Conservation (phyloP, 768 basidiomycete species). For the Xanthoconium purpureum region DNA sequence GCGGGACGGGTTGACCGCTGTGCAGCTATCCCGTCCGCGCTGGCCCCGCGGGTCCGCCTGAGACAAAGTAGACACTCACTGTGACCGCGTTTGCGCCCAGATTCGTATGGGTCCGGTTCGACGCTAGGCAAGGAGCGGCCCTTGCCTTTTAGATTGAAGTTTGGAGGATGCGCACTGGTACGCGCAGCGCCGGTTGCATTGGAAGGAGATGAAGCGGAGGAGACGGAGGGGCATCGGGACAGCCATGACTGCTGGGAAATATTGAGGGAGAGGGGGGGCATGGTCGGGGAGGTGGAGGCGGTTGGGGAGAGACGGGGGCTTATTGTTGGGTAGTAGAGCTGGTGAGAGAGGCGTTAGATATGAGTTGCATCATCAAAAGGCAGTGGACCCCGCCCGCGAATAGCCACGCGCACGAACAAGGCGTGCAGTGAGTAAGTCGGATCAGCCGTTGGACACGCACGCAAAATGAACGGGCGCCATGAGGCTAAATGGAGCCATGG, state of each 20-base stretch:
- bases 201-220: neutral
- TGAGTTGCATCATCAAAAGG: conserved; percentile 18
- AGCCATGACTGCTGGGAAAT: conserved; percentile 22
- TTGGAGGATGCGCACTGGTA: too few relatives aligned
- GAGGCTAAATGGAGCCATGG: neutral
- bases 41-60: neutral
- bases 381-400: conserved; percentile 12
- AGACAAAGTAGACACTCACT: conserved; percentile 14
- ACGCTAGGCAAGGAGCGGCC: conserved; percentile 1
- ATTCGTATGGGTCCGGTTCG: conserved; percentile 4
- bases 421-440: neutral
- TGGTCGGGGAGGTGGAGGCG: neutral
- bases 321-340: conserved; percentile 12
- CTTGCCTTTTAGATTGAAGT: conserved; percentile 14
- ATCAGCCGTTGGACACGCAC: conserved; percentile 1
- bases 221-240: conserved; percentile 19
- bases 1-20: neutral
- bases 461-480: neutral
- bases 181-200: too few relatives aligned
- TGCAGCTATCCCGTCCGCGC: neutral
- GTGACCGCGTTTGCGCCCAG: conserved; percentile 3
- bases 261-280: conserved; percentile 13
- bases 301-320: too few relatives aligned
- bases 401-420: conserved; percentile 12
- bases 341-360: conserved; percentile 5